phyloP scores from a whole-genome alignment of 1,139 yeast species.

The Yamadazyma aaseri region DNA sequence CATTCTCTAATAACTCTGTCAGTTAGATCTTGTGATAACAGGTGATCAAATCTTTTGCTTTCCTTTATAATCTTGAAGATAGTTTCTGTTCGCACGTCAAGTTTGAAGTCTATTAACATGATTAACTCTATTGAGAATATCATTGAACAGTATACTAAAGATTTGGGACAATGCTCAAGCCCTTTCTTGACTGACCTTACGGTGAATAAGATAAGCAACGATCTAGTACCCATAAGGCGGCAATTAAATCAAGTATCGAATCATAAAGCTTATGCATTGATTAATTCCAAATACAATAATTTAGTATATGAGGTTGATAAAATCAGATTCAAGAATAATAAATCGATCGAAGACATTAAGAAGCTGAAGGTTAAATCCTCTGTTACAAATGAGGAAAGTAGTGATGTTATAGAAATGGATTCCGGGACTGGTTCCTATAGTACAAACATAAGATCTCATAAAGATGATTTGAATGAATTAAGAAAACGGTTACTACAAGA shows the following conservation, averaged over 20 bases:
- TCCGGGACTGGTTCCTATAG: too few relatives aligned
- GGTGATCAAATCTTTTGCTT: too few relatives aligned
- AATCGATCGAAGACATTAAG: background rate
- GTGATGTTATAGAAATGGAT: too few relatives aligned
- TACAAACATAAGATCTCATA: slow-evolving; percentile 1
- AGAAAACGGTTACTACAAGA: slow-evolving; percentile 13
- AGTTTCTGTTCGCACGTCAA: background rate
- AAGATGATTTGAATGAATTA: slow-evolving; percentile 11
- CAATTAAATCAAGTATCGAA: slow-evolving; percentile 8
- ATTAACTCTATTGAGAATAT: slow-evolving; percentile 13
- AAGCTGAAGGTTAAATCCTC: too few relatives aligned
- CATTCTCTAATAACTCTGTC: too few relatives aligned
- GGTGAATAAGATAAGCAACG: slow-evolving; percentile 10
- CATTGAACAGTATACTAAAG: slow-evolving; percentile 12
- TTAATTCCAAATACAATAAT: slow-evolving; percentile 10
- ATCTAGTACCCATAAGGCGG: slow-evolving; percentile 12
- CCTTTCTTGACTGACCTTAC: slow-evolving; percentile 6
- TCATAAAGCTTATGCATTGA: slow-evolving; percentile 9
- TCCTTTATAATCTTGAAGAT: too few relatives aligned
- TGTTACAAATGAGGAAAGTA: too few relatives aligned
- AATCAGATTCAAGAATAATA: slow-evolving; percentile 5
- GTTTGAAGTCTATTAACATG: too few relatives aligned
- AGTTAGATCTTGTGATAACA: too few relatives aligned
- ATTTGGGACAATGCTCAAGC: slow-evolving; percentile 2
- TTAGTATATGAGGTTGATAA: slow-evolving; percentile 12